Evolutionary conservation across 129 eudicot genomes (phyloP).

Genomic region (Helianthus tuberosus): DNA sequence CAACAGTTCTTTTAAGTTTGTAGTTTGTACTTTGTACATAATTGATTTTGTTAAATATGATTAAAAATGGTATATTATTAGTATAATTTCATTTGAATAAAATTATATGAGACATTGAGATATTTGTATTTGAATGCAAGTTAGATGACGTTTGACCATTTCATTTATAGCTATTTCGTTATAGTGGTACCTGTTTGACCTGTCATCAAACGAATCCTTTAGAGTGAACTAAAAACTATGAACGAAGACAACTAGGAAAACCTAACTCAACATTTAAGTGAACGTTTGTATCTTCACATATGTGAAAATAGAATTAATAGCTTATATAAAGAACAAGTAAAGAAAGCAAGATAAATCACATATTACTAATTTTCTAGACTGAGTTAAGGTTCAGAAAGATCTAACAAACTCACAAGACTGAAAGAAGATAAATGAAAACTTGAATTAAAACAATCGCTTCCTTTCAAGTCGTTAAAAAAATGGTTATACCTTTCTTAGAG

Average conservation of each 20-base stretch:
- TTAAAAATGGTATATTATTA: neutral
- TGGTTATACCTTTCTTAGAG: constrained; percentile 74
- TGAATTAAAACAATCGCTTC: neutral
- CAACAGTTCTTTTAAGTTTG: neutral
- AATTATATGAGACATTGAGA: neutral
- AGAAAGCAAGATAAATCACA: constrained; percentile 5
- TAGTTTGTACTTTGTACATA: neutral
- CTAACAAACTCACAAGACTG: constrained; percentile 12
- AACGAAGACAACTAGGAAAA: too few relatives aligned
- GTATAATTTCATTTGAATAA: neutral
- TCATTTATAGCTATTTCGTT: neutral
- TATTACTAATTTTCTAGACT: neutral
- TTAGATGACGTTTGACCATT: neutral
- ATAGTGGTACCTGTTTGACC: neutral
- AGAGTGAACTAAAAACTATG: constrained; percentile 14
- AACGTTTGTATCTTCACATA: constrained; percentile 16
- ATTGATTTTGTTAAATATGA: neutral
- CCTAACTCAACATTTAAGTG: neutral
- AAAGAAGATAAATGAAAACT: constrained; percentile 9
- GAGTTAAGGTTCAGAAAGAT: constrained; percentile 10
- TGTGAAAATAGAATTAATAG: neutral
- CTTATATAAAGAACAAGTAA: neutral
- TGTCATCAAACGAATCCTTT: neutral
- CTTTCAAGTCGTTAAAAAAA: neutral
- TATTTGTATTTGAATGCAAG: neutral